A percentile compares a stretch with the other conserved stretches of the same genome.
These are phyloP conservation scores for Ajuga chamaepitys DNA, from an alignment of 257 asterid species.

Conservation along the genomic window DNA sequence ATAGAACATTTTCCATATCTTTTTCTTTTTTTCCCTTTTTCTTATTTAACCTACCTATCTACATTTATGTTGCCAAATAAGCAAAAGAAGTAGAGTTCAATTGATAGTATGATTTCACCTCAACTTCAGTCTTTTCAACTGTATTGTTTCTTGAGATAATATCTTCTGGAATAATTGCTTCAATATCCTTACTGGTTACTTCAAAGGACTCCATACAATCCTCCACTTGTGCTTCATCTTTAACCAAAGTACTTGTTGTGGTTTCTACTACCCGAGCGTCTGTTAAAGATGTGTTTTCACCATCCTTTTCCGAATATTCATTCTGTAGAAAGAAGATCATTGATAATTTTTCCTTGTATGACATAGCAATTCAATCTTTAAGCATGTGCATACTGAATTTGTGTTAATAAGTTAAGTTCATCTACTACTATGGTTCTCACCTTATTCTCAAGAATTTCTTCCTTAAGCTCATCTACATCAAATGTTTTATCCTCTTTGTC, in stretches of 20 bases:
- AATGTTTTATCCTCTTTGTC: conserved; percentile 1
- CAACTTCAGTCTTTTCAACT: conserved; percentile 15
- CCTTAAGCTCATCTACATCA: conserved; percentile 11
- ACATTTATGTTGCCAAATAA: too few species aligned
- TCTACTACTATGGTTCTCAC: neutral
- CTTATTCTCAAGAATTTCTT: conserved; percentile 13
- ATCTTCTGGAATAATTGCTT: conserved; percentile 15
- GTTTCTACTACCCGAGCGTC: conserved; percentile 5
- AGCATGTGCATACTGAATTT: neutral
- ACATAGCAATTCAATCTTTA: neutral
- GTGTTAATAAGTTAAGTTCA: too few species aligned
- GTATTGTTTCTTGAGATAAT: conserved; percentile 7
- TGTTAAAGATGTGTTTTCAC: conserved; percentile 8
- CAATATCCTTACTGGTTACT: conserved; percentile 5
- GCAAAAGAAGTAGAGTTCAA: too few species aligned
- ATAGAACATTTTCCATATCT: neutral
- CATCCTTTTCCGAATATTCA: conserved; percentile 5
- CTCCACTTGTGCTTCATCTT: conserved; percentile 11
- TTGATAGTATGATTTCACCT: conserved; percentile 1
- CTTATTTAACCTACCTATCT: too few species aligned
- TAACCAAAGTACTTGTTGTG: neutral
- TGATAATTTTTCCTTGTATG: neutral
- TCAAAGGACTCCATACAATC: conserved; percentile 2
- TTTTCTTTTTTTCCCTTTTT: neutral
- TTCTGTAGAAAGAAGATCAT: neutral